Percentiles rank a stretch among this genome's conserved stretches.
Conservation (phyloP, 352 stramenopile genomes). For the Heterotrichella gracilis region DNA sequence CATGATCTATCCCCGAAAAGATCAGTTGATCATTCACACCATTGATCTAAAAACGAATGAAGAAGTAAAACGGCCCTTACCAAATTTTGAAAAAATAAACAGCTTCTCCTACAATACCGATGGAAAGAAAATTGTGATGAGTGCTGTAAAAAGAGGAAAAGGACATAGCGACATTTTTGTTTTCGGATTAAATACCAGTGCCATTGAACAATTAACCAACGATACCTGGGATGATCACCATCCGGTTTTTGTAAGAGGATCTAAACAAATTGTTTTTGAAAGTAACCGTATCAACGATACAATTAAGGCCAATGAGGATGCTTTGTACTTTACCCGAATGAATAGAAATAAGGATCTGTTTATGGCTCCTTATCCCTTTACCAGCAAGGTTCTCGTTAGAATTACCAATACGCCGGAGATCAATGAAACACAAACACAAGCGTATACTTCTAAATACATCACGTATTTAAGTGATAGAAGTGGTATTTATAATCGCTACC, state of each 20-base stretch:
- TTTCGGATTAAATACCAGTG: not conserved
- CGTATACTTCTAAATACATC: not conserved
- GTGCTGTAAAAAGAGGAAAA: constrained; percentile 6
- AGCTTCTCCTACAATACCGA: not conserved
- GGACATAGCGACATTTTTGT: not conserved
- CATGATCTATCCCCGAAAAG: not conserved
- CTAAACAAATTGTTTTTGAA: constrained; percentile 5
- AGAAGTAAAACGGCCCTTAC: not conserved
- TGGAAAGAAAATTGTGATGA: not conserved
- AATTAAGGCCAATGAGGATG: not conserved
- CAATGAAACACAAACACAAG: not conserved
- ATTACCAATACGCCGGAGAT: not conserved
- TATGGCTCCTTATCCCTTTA: not conserved
- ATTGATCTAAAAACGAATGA: not conserved
- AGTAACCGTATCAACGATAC: not conserved
- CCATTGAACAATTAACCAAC: not conserved
- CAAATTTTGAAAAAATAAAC: constrained; percentile 5
- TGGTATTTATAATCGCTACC: not conserved
- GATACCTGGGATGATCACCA: not conserved
- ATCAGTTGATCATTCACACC: not conserved
- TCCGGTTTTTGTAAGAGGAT: not conserved
- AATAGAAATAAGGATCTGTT: not conserved
- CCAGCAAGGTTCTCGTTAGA: not conserved
- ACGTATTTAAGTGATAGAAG: constrained; percentile 1
- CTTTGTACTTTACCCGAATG: not conserved